Percentiles rank a stretch among this genome's conserved stretches.
These are phyloP conservation scores for Chalciporus sp. DNA, from an alignment of 1,284 basidiomycete genomes.

Conservation along the genomic window DNA sequence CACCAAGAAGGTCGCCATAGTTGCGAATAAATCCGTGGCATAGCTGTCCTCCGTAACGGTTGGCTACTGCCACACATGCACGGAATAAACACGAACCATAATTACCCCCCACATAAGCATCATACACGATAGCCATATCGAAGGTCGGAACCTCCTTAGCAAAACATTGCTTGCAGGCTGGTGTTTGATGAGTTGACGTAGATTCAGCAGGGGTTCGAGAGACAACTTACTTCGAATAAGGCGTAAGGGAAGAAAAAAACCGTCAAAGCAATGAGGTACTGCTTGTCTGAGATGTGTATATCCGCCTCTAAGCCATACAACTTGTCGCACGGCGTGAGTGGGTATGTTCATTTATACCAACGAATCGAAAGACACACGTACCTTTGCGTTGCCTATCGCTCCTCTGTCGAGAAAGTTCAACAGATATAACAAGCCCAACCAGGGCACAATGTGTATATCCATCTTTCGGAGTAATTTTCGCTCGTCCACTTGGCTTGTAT, in stretches of 20 bases:
- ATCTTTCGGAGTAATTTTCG: conserved; percentile 50
- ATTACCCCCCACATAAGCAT: conserved; percentile 60
- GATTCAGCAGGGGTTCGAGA: not conserved
- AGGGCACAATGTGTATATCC: conserved; percentile 55
- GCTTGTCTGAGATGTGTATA: conserved; percentile 49
- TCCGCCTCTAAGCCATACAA: conserved; percentile 51
- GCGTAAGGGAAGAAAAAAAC: conserved; percentile 62
- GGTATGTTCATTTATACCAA: not conserved
- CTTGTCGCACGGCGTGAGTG: conserved; percentile 30
- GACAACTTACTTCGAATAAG: conserved; percentile 47
- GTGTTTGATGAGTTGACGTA: not conserved
- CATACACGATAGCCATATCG: conserved; percentile 59
- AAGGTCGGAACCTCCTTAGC: conserved; percentile 56
- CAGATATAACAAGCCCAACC: conserved; percentile 62
- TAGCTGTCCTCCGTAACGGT: conserved; percentile 35
- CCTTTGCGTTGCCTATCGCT: conserved; percentile 68
- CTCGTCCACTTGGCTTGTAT: conserved; percentile 46
- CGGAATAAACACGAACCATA: conserved; percentile 44
- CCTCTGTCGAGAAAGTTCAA: conserved; percentile 65
- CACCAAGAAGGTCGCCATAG: conserved; percentile 54
- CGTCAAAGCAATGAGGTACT: conserved; percentile 57
- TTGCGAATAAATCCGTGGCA: conserved; percentile 54
- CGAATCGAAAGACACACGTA: conserved; percentile 30
- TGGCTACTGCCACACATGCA: not conserved
- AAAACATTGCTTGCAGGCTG: conserved; percentile 58